phyloP scores from a whole-genome alignment of 345 rosid species.

The Populus euphratica region DNA sequence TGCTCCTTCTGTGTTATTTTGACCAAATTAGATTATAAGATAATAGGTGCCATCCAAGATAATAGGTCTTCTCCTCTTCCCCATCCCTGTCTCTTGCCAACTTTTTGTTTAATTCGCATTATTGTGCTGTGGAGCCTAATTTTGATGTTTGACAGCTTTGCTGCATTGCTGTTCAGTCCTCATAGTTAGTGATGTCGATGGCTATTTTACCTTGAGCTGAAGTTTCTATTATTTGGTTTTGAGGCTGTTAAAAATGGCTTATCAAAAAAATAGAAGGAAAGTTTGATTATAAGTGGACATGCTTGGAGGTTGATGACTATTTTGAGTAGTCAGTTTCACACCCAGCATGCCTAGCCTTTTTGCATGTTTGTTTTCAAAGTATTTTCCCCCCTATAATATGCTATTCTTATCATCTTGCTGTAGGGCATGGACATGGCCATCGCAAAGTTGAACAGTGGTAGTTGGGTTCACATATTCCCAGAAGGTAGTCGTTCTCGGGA shows the following conservation, averaged over 20 bases:
- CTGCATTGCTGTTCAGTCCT: too few relatives aligned
- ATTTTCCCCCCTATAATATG: neutral
- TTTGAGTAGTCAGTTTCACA: too few relatives aligned
- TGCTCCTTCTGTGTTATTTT: too few relatives aligned
- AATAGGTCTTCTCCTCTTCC: neutral
- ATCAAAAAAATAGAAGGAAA: too few relatives aligned
- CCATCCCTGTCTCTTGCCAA: neutral
- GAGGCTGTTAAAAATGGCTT: too few relatives aligned
- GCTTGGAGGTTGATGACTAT: too few relatives aligned
- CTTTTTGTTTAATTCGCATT: neutral
- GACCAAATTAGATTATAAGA: neutral
- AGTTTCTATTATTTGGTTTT: too few relatives aligned
- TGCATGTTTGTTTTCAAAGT: too few relatives aligned
- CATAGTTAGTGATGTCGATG: too few relatives aligned
- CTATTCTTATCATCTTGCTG: neutral
- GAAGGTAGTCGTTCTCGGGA: slow-evolving; percentile 95
- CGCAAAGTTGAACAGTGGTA: slow-evolving; percentile 78
- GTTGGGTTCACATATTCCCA: slow-evolving; percentile 98
- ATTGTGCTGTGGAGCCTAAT: neutral
- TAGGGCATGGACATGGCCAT: slow-evolving; percentile 99
- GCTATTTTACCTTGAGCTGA: too few relatives aligned
- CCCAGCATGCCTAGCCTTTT: neutral
- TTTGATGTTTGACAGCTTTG: too few relatives aligned
- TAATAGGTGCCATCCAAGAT: neutral
- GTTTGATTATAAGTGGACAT: too few relatives aligned